Conservation (phyloP, 2,329 filamentous ascomycete genomes). For the Aspergillus quadricinctus region DNA sequence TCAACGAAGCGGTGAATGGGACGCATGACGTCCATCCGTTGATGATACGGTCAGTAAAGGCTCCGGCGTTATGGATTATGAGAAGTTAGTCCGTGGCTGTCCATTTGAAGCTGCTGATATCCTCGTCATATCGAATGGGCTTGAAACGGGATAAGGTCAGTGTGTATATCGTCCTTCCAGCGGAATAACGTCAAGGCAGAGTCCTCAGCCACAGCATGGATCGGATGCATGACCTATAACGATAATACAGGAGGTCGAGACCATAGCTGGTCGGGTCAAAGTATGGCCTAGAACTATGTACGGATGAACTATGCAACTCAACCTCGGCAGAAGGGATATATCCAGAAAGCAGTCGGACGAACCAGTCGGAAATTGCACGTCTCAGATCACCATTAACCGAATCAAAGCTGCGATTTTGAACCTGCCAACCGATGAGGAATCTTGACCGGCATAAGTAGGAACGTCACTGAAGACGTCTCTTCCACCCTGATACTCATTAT, state of each 20-base stretch:
- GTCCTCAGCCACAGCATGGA: too few relatives aligned
- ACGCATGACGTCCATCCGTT: not conserved
- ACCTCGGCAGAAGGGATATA: not conserved
- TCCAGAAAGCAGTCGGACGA: not conserved
- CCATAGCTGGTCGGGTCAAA: too few relatives aligned
- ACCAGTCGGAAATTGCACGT: too few relatives aligned
- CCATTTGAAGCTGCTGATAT: not conserved
- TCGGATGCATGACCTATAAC: too few relatives aligned
- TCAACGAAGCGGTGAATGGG: not conserved
- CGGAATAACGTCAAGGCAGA: too few relatives aligned
- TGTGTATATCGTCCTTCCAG: too few relatives aligned
- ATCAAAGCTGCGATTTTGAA: not conserved
- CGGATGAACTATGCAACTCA: too few relatives aligned
- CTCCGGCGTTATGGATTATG: not conserved
- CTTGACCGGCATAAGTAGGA: not conserved
- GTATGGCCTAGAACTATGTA: too few relatives aligned
- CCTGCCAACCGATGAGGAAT: not conserved
- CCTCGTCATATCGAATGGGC: not conserved
- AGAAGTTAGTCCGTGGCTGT: not conserved
- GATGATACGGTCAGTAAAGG: not conserved
- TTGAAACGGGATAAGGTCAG: not conserved
- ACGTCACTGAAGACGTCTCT: slow-evolving; percentile 44
- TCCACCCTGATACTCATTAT: slow-evolving; percentile 56
- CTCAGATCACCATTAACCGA: not conserved
- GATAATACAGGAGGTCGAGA: too few relatives aligned